phyloP scores from a whole-genome alignment of 1,284 basidiomycete species.

The Boletus semigastroideus region DNA sequence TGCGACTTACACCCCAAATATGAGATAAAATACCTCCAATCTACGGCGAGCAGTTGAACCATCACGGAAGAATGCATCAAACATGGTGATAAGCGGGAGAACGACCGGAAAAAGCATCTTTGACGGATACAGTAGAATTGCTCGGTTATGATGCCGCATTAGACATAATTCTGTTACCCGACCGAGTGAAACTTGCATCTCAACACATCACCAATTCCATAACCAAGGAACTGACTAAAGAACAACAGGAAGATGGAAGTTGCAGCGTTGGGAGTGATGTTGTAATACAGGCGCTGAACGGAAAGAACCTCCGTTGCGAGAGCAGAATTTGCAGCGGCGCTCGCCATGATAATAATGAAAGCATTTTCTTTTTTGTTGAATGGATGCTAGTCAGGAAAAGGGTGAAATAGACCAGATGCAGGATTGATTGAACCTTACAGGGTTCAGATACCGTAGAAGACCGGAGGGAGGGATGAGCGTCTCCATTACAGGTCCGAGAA shows the following conservation, averaged over 20 bases:
- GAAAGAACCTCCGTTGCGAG: conserved; percentile 67
- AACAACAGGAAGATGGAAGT: conserved; percentile 59
- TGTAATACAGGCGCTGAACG: conserved; percentile 56
- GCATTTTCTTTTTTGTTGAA: conserved; percentile 56
- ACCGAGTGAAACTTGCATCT: conserved; percentile 37
- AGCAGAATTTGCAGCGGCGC: conserved; percentile 62
- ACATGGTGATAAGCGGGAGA: conserved; percentile 55
- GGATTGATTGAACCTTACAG: conserved; percentile 34
- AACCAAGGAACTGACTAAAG: conserved; percentile 59
- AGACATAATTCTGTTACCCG: neutral
- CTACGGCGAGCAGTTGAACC: conserved; percentile 43
- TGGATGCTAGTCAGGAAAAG: conserved; percentile 33
- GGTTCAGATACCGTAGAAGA: conserved; percentile 55
- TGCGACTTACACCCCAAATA: conserved; percentile 39
- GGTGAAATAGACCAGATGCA: conserved; percentile 17
- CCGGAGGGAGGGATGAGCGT: conserved; percentile 48
- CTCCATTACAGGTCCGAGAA: conserved; percentile 43
- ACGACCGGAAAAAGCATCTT: conserved; percentile 59
- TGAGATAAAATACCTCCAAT: conserved; percentile 50
- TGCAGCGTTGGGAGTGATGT: conserved; percentile 52
- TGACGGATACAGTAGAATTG: conserved; percentile 62
- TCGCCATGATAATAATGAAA: conserved; percentile 66
- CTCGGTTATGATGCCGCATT: conserved; percentile 26
- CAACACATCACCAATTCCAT: conserved; percentile 62
- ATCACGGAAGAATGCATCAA: conserved; percentile 56